Evolutionary conservation across 768 basidiomycete genomes (phyloP).

Genomic region (Leccinellum luteum): DNA sequence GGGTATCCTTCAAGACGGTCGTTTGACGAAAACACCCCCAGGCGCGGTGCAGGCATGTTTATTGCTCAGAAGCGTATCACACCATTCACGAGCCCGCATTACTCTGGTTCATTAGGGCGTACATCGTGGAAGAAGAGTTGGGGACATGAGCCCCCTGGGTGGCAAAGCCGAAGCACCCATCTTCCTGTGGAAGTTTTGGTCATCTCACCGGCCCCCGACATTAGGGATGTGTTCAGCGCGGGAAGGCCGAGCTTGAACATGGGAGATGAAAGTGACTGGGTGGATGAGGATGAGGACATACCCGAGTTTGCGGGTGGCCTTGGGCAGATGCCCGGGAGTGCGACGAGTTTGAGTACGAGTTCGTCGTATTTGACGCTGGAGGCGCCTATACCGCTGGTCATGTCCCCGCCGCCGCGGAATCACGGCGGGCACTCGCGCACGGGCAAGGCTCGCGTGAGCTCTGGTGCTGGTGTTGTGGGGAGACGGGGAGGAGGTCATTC

Average conservation of each 20-base stretch:
- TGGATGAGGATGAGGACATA: constrained; percentile 80
- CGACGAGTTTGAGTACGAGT: constrained; percentile 25
- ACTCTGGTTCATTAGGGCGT: constrained; percentile 49
- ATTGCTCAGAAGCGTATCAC: constrained; percentile 80
- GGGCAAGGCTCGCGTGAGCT: constrained; percentile 27
- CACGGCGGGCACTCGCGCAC: constrained; percentile 40
- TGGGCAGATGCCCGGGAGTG: constrained; percentile 50
- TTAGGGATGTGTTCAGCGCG: constrained; percentile 75
- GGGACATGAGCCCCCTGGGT: constrained; percentile 85
- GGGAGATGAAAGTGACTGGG: constrained; percentile 86
- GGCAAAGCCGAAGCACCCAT: constrained; percentile 65
- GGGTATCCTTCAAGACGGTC: constrained; percentile 44
- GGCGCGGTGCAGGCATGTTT: constrained; percentile 54
- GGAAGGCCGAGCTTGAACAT: constrained; percentile 55
- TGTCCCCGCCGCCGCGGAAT: constrained; percentile 50
- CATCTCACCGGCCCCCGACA: constrained; percentile 52
- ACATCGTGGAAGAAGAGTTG: constrained; percentile 89
- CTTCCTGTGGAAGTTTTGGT: constrained; percentile 75
- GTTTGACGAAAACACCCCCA: constrained; percentile 45
- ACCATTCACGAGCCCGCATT: constrained; percentile 61
- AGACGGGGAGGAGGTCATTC: constrained; percentile 55
- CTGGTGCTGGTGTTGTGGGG: constrained; percentile 28
- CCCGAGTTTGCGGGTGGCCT: constrained; percentile 74
- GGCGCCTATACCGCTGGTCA: constrained; percentile 39
- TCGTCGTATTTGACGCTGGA: constrained; percentile 32